A percentile compares a stretch with the other conserved stretches of the same genome.
These are phyloP conservation scores for Suillus hirtellus DNA, from an alignment of 768 basidiomycete species.

Conservation along the genomic window DNA sequence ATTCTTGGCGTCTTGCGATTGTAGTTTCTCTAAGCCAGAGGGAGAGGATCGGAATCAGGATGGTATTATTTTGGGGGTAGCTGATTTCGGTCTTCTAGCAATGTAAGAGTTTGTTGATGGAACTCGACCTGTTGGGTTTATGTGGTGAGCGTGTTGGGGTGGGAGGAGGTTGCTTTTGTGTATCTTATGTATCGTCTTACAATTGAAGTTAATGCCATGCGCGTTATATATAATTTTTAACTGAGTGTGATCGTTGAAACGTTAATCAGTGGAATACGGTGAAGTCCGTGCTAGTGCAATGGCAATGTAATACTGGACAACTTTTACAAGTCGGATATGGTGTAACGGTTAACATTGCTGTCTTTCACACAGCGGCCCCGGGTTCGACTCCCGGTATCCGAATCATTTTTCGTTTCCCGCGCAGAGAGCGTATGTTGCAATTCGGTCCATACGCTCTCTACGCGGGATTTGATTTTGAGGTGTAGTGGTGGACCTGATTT, in stretches of 20 bases:
- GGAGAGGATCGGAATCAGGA: constrained; percentile 2
- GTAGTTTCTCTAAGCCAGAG: not conserved
- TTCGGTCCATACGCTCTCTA: not conserved
- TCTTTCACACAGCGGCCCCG: constrained; percentile 24
- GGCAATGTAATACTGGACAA: accelerated
- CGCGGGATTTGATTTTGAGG: not conserved
- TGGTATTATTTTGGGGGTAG: not conserved
- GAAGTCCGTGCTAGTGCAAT: not conserved
- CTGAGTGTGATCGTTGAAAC: not conserved
- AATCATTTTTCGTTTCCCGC: constrained; percentile 9
- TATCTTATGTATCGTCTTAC: constrained; percentile 7
- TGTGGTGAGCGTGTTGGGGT: not conserved
- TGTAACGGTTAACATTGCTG: constrained; percentile 24
- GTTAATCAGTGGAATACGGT: too few relatives aligned
- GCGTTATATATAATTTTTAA: not conserved
- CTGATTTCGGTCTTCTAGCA: constrained; percentile 6
- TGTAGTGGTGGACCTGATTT: too few relatives aligned
- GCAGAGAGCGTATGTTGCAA: not conserved
- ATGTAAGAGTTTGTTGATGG: constrained; percentile 2
- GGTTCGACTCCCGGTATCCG: constrained; percentile 24
- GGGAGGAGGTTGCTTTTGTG: not conserved
- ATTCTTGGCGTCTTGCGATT: not conserved
- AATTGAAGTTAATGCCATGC: constrained; percentile 5
- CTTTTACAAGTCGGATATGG: constrained; percentile 17
- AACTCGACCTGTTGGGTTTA: not conserved